A percentile compares a stretch with the other conserved stretches of the same genome.
These are phyloP conservation scores for Hericium erinaceus DNA, from an alignment of 768 basidiomycete genomes.

Conservation along the genomic window DNA sequence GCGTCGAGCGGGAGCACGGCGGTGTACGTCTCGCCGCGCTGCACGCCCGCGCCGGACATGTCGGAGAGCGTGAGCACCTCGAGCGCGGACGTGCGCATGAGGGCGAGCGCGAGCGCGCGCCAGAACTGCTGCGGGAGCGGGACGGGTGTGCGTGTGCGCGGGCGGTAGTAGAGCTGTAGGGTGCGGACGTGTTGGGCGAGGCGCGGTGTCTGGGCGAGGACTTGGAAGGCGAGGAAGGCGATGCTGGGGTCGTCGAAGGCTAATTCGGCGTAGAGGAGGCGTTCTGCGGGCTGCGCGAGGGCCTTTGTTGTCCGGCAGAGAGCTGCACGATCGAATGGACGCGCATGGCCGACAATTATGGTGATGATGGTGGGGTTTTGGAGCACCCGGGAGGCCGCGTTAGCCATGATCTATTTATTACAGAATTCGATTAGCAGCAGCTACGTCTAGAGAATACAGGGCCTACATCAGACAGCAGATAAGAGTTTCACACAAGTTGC, in stretches of 20 bases:
- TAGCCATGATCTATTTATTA: not conserved
- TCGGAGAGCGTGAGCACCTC: conserved; percentile 36
- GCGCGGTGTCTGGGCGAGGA: conserved; percentile 25
- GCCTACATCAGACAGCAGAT: too few species aligned
- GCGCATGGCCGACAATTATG: conserved; percentile 30
- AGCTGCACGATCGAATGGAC: conserved; percentile 29
- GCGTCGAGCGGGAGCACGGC: conserved; percentile 37
- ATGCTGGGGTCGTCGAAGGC: conserved; percentile 28
- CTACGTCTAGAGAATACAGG: too few species aligned
- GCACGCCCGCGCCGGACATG: conserved; percentile 18
- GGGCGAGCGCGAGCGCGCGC: conserved; percentile 30
- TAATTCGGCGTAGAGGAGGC: conserved; percentile 34
- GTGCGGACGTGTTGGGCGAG: conserved; percentile 33
- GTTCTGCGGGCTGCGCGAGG: conserved; percentile 40
- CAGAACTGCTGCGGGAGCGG: conserved; percentile 31
- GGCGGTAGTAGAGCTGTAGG: conserved; percentile 31
- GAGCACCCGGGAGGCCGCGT: not conserved
- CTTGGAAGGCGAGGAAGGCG: conserved; percentile 28
- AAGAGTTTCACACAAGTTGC: too few species aligned
- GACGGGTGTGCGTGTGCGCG: conserved; percentile 18
- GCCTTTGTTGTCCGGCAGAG: conserved; percentile 38
- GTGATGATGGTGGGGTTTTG: conserved; percentile 36
- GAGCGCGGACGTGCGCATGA: conserved; percentile 36
- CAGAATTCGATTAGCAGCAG: too few species aligned
- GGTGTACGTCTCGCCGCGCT: conserved; percentile 15